These are phyloP conservation scores for Atkinsonella hypoxylon DNA, from an alignment of 2,329 filamentous ascomycete species.

Conservation along the genomic window DNA sequence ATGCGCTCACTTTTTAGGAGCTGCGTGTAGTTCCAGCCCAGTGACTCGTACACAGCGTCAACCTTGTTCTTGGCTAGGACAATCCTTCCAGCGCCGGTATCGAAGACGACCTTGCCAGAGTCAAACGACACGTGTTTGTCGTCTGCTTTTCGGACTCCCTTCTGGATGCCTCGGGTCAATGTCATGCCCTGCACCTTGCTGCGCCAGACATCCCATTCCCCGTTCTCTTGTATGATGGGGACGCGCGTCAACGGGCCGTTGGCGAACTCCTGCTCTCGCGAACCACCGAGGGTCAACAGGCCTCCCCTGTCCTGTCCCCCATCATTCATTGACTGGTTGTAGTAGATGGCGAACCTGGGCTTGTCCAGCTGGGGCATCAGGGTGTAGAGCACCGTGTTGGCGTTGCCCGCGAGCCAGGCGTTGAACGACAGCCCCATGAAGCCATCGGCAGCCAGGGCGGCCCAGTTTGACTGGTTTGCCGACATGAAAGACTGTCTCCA, in stretches of 20 bases:
- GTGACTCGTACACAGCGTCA: slow-evolving; percentile 18
- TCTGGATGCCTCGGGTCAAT: slow-evolving; percentile 10
- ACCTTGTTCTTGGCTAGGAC: slow-evolving; percentile 15
- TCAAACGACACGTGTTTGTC: slow-evolving; percentile 1
- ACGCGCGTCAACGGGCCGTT: slow-evolving; percentile 13
- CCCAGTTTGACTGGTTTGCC: slow-evolving; percentile 19
- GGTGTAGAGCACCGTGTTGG: slow-evolving; percentile 20
- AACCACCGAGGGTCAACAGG: slow-evolving; percentile 21
- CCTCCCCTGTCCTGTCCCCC: slow-evolving; percentile 9
- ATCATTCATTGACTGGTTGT: slow-evolving; percentile 12
- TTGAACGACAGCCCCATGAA: slow-evolving; percentile 24
- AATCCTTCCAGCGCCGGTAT: slow-evolving; percentile 20
- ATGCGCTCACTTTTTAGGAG: slow-evolving; percentile 17
- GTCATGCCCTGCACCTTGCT: slow-evolving; percentile 3
- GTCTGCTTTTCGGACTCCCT: not conserved
- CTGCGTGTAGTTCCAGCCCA: slow-evolving; percentile 23
- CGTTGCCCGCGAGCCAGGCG: slow-evolving; percentile 18
- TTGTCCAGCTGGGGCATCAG: slow-evolving; percentile 20
- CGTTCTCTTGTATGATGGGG: slow-evolving; percentile 6
- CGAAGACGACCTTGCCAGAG: slow-evolving; percentile 16
- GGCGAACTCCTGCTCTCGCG: slow-evolving; percentile 18
- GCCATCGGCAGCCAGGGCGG: slow-evolving; percentile 18
- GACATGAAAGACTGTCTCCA: slow-evolving; percentile 21
- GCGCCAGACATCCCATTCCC: slow-evolving; percentile 21
- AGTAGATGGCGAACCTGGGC: slow-evolving; percentile 21